Conservation (phyloP, 2,329 filamentous ascomycete species). For the Pyrenochaeta sp. region DNA sequence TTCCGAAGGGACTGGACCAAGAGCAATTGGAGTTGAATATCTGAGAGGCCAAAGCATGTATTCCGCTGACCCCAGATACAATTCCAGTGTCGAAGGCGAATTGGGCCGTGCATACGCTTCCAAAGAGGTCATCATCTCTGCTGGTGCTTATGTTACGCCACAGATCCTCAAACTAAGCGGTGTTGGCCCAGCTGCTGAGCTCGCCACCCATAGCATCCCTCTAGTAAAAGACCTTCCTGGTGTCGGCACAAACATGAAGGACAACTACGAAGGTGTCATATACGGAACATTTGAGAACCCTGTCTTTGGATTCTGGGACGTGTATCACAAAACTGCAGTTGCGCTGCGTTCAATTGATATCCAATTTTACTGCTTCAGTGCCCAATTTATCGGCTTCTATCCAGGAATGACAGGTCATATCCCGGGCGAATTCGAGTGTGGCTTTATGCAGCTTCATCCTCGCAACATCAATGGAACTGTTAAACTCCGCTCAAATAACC, state of each 20-base stretch:
- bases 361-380: background rate
- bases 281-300: slow-evolving; percentile 1
- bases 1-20: background rate
- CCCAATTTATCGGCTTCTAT: background rate
- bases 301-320: background rate
- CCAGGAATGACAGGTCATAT: background rate
- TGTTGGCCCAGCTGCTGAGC: slow-evolving; percentile 60
- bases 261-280: slow-evolving; percentile 58
- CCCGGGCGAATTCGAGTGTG: background rate
- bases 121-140: slow-evolving; percentile 11
- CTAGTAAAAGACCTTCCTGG: slow-evolving; percentile 61
- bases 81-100: slow-evolving; percentile 1
- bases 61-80: background rate
- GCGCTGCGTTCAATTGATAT: background rate
- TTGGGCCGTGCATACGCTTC: slow-evolving; percentile 22
- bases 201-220: background rate
- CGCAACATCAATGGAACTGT: background rate
- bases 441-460: background rate
- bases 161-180: slow-evolving; percentile 69
- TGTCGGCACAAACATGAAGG: slow-evolving; percentile 68
- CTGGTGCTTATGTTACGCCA: slow-evolving; percentile 65
- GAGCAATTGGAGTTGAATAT: background rate
- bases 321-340: background rate
- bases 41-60: background rate
- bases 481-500: background rate